Evolutionary conservation across 192 early-diverging fungal species (phyloP), one percentile per base, ranked within the genome.

Genomic region (Diversispora epigaea): DNA sequence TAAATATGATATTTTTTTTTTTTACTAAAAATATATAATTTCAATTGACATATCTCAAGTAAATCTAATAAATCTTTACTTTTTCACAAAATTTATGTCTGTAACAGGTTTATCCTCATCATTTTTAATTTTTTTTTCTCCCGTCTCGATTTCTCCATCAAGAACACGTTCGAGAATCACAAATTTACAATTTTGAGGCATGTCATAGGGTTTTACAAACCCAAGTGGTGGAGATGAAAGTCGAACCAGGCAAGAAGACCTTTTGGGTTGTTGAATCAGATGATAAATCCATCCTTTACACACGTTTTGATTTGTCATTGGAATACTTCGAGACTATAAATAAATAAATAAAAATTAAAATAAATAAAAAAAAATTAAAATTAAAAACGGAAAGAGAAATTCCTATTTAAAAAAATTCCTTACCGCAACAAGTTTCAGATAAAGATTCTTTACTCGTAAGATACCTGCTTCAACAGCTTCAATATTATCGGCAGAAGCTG

Each of bases 391-490:
- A 32, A 32, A 32, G 25, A 32, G 25, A 32, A 32, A 32, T 32
- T 25, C 12, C 58, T 62, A n/a, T n/a, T n/a, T n/a, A n/a, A n/a
- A n/a, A n/a, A n/a, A n/a, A n/a, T n/a, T 25, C 12, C 58, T 62
- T 73, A 73, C 71, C 21, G 58, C 43, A 25, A 72, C n/a, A 47
- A 41, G 52, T 62, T 78, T 83, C 3, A 84, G 41, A 56, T 80
- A 84, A 58, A 77, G 73, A 47, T 84, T 76, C 43, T 79, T 79
- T 7, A 84, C 44, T 15, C 83, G 83, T 6, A 50, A 19, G 0
- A 77, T 65, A 5, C 81, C 81, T 56, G 71, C 65, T 4, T 58
- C 21, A 6, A 80, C 75, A 25, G 6, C 32, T 0, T 73, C 77
- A 6, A 71, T 11, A n/a, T 55, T 45, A 43, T 78, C 70, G 0